Base-by-base conservation (phyloP, 768 basidiomycete species). In the Naematelia aurantialba region DNA sequence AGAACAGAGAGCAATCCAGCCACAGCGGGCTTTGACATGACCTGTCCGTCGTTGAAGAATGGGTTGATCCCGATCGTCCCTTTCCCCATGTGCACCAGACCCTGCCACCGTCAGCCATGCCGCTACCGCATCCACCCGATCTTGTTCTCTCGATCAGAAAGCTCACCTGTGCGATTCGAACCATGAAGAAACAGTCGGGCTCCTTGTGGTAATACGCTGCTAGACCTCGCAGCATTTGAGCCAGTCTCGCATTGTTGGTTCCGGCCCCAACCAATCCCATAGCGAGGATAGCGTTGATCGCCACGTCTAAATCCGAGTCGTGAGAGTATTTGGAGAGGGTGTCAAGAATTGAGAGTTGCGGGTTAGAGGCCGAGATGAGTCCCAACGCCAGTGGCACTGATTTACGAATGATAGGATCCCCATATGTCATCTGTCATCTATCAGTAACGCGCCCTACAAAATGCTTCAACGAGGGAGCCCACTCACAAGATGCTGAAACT, bases 131-230 rank as follows among this genome's bases (percentile, higher is more conserved):
- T 19, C 10, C 13, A 12, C 34, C 39, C n/a, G 8, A 21, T 26
- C 46, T 26, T 47, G 46, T 47, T 8, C 46, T 21, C 13, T 44
- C 14, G 46, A 1, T 27, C 44, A 4, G 29, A 19, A 17, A 47
- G 69, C 75, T 55, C 25, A 78, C 77, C 69, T 79, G 79, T 5
- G 94, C 90, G 59, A 99, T 85, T 55, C 96, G 86, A 19, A 97
- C 93, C 82, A 90, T 89, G 78, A 99, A 98, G 68, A 97, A 78
- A 74, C 91, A 94, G 72, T 99, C 92, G 0, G 93, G 85, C 78
- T 99, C 96, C 76, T 97, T 97, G 79, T 89, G 83, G 78, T 99
- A 99, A 80, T 98, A 99, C n/a, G 89, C 89, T 11, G 94, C 92
- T 3, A 99, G 83, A 73, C 93, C 91, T 44, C 96, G 83, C 29